Conservation (phyloP, 2,329 filamentous ascomycete species). For the Colletotrichum sp. region DNA sequence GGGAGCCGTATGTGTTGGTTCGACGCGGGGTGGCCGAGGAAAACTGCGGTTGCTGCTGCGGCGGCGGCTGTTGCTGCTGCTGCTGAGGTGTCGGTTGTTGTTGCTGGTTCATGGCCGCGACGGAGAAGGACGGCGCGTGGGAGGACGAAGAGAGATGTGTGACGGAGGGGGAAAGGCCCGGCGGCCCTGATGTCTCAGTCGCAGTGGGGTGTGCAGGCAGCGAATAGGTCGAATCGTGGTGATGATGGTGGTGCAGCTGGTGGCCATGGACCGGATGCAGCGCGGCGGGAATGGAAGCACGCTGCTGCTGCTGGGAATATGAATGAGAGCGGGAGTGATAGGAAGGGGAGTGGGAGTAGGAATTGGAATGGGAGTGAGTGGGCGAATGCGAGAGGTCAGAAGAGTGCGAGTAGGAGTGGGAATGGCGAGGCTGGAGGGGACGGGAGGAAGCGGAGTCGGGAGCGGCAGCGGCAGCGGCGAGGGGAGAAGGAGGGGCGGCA, state of each 20-base stretch:
- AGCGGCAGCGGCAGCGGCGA: background rate
- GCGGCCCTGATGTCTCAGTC: conserved; percentile 19
- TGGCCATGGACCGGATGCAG: conserved; percentile 20
- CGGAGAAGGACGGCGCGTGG: background rate
- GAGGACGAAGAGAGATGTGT: background rate
- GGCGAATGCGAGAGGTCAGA: background rate
- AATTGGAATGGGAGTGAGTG: background rate
- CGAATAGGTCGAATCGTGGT: conserved; percentile 6
- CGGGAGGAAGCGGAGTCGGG: conserved; percentile 17
- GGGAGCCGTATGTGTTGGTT: conserved; percentile 41
- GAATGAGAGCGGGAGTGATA: conserved; percentile 4
- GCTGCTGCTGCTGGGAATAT: background rate
- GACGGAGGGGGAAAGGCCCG: conserved; percentile 19
- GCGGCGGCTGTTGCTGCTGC: conserved; percentile 28
- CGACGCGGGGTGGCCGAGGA: conserved; percentile 39
- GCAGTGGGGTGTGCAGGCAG: conserved; percentile 6
- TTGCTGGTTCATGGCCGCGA: conserved; percentile 21
- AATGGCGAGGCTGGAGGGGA: conserved; percentile 8
- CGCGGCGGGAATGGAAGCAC: conserved; percentile 14
- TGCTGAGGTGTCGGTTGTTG: background rate
- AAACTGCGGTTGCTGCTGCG: conserved; percentile 38
- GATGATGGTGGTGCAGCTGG: conserved; percentile 15
- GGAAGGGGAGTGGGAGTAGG: background rate
- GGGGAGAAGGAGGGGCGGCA: background rate
- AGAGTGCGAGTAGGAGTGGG: background rate